Evolutionary conservation across 208 protist genomes (phyloP), one percentile per base, ranked within the genome.

Genomic region (Trypanosoma boissoni): DNA sequence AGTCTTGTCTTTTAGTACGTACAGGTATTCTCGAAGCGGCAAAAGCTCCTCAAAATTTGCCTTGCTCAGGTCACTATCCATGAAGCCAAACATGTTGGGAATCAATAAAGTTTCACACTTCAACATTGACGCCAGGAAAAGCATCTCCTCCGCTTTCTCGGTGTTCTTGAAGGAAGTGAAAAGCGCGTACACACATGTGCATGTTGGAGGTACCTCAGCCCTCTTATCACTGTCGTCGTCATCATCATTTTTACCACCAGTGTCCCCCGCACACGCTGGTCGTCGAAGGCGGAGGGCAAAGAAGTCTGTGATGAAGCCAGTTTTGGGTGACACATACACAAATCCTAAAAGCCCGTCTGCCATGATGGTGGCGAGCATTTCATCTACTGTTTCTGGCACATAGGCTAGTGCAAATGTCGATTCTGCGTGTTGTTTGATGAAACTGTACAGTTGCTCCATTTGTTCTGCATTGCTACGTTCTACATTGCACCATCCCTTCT

Each of bases 31-130:
- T 8, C 88, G 78, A 23, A 46, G 50, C 6, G 27, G 0, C 6
- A 55, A 20, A n/a, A 85, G 20, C 58, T 95, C 84, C 27, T 90
- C 84, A 51, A 90, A 92, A 53, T 79, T 84, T 5, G 73, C 73
- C 68, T 87, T 92, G 55, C 73, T 80, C 8, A 92, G 53, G 36
- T 95, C 88, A 46, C 75, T 87, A 14, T 95, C 88, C 14, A 85
- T 77, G 56, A 92, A 77, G 45, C 88, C 83, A 54, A 86, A 91
- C 62, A 86, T 63, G 59, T 63, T 84, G 12, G 88, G 82, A 28
- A 91, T 71, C 2, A 89, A 74, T 54, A 89, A 61, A 26, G 76
- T 64, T 21, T 79, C 84, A 3, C 64, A 65, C 34, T 85, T 68
- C 12, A 87, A 56, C 43, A 64, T 55, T 37, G 78, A 52, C 5